A percentile compares a stretch with the other conserved stretches of the same genome.
phyloP scores from a whole-genome alignment of 192 early-diverging fungal genomes.

The Coemansia sp. region DNA sequence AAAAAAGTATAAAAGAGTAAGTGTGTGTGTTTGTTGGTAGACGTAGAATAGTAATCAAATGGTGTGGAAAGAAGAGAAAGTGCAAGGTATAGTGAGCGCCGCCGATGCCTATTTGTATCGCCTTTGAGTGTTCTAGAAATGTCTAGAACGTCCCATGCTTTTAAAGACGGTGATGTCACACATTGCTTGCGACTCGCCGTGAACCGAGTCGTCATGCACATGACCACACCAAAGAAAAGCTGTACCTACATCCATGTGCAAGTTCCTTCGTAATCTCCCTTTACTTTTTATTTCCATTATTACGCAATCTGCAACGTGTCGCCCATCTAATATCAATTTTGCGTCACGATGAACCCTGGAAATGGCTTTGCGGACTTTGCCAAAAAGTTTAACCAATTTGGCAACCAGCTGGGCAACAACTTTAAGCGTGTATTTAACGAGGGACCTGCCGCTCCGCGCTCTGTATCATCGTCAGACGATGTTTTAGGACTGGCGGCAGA shows the following conservation, averaged over 20 bases:
- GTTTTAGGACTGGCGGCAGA: slow-evolving; percentile 56
- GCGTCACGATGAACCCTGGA: slow-evolving; percentile 25
- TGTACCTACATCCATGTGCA: neutral
- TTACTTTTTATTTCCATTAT: neutral
- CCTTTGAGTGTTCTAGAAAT: too few species aligned
- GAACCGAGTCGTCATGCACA: neutral
- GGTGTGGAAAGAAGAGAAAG: neutral
- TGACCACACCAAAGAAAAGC: neutral
- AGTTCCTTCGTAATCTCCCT: neutral
- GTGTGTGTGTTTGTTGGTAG: too few species aligned
- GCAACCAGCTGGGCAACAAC: slow-evolving; percentile 52
- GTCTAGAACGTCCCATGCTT: too few species aligned
- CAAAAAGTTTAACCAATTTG: slow-evolving; percentile 53
- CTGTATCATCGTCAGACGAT: slow-evolving; percentile 47
- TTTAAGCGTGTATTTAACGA: slow-evolving; percentile 54
- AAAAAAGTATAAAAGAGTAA: too few species aligned
- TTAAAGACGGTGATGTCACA: neutral
- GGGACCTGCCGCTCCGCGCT: slow-evolving; percentile 21
- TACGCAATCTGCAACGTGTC: too few species aligned
- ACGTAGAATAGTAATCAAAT: too few species aligned
- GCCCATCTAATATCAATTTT: neutral
- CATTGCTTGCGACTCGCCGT: neutral
- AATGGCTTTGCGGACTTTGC: slow-evolving; percentile 58
- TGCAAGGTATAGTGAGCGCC: too few species aligned
- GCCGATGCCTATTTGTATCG: too few species aligned